A percentile compares a stretch with the other conserved stretches of the same genome.
Evolutionary conservation across 1,284 basidiomycete species (phyloP).

Genomic region (Cutaneotrichosporon sp.): DNA sequence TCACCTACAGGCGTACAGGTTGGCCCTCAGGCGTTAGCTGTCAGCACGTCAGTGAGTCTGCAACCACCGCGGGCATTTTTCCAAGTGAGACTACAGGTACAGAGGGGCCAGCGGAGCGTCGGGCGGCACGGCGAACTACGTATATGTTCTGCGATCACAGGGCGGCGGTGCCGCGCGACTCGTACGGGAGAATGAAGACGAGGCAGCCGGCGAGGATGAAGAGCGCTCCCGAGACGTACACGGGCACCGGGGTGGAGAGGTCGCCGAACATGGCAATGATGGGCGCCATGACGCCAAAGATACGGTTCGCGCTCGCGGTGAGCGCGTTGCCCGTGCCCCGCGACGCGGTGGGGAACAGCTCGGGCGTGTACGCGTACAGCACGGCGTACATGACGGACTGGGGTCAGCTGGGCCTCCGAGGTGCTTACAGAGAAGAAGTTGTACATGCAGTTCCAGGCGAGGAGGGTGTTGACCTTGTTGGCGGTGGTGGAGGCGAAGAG

Average conservation of each 20-base stretch:
- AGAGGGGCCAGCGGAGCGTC: neutral
- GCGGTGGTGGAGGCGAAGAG: conserved; percentile 67
- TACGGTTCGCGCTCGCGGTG: conserved; percentile 60
- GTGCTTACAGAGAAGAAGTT: conserved; percentile 52
- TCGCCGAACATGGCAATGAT: conserved; percentile 38
- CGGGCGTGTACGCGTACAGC: conserved; percentile 60
- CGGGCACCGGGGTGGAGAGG: conserved; percentile 62
- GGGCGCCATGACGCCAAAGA: conserved; percentile 57
- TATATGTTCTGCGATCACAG: conserved; percentile 12
- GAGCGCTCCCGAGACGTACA: conserved; percentile 58
- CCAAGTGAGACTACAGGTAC: neutral
- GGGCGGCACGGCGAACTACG: neutral
- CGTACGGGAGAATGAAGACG: conserved; percentile 68
- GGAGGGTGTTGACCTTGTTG: conserved; percentile 56
- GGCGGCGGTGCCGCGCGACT: conserved; percentile 64
- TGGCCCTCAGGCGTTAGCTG: no score
- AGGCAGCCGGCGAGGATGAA: conserved; percentile 65
- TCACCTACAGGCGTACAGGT: no score
- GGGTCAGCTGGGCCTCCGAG: neutral
- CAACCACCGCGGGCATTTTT: neutral
- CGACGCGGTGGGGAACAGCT: conserved; percentile 66
- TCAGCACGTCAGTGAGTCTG: no score
- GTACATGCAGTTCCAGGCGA: conserved; percentile 63
- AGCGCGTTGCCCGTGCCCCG: conserved; percentile 68
- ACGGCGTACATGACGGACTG: conserved; percentile 43